Evolutionary conservation across 1,284 basidiomycete species (phyloP), one percentile per base, ranked within the genome.

Genomic region (Coniferiporia weirii): DNA sequence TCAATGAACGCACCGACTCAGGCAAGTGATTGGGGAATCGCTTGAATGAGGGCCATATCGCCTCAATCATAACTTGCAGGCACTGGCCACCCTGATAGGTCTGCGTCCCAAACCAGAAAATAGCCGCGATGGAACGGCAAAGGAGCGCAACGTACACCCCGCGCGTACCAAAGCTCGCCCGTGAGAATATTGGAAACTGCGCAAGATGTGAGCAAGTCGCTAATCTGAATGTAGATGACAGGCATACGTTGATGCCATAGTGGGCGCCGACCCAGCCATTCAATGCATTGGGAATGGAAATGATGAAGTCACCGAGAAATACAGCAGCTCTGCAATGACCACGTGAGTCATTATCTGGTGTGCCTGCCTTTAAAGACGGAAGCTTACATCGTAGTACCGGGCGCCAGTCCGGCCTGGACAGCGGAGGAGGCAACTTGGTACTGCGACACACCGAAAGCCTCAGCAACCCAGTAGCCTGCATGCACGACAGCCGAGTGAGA

Each of bases 11-110:
- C 92, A 67, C 85, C 90, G 73, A 89, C 1, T 71, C 73, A 4
- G 87, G 74, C 4, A 93, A 76, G 52, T 75, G 79, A 67, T 92
- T 91, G 0, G 82, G 82, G 12, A 91, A 71, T 40, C 71, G 77
- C 1, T 79, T 79, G 59, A 83, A 77, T 3, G 83, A 83, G 0
- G 89, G 89, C 85, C 89, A 91, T 47, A 91, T 89, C 2, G 89
- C 84, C 68, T 86, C 84, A 51, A 91, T 75, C 83, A 89, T 89
- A 44, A 59, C 1, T n/a, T 46, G 48, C 36, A 87, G 72, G 63
- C 82, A 84, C 69, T 87, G 79, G 19, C 82, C 82, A 1, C 84
- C 84, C 2, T 77, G 81, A 65, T 75, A 87, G 6, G 83, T 83
- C 79, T 85, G 69, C 3, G 68, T 66, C 17, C 82, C 82, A 59